Evolutionary conservation across 164 flowering plant species (phyloP).

Genomic region (Nymphaea colorata): DNA sequence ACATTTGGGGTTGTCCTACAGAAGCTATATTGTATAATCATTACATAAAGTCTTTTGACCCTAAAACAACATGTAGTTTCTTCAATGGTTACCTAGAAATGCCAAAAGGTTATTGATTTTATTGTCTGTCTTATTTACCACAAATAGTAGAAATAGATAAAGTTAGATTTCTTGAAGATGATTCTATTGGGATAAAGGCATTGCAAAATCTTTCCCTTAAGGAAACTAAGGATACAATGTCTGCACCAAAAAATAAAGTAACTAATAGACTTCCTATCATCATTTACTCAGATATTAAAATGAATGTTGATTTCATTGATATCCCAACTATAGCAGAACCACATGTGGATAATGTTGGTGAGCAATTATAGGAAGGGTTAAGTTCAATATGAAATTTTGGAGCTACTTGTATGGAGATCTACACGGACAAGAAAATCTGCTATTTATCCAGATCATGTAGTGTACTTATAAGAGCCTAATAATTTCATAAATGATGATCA

Average conservation of each 20-base stretch:
- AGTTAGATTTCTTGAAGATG: not conserved
- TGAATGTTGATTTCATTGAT: no score
- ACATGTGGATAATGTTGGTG: no score
- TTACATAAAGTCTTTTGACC: not conserved
- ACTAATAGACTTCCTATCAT: no score
- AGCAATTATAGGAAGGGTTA: no score
- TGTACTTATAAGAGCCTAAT: no score
- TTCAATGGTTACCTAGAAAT: constrained; percentile 7
- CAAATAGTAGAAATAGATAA: not conserved
- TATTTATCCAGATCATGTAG: no score
- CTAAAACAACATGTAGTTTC: not conserved
- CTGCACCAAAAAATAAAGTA: no score
- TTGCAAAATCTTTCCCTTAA: not conserved
- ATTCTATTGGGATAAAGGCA: not conserved
- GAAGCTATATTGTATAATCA: not conserved
- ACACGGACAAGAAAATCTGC: no score
- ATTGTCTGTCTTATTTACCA: not conserved
- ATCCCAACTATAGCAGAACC: no score
- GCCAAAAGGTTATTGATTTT: constrained; percentile 3
- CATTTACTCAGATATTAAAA: no score
- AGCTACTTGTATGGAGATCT: no score
- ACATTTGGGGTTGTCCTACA: not conserved
- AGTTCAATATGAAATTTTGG: no score
- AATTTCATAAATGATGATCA: not conserved
- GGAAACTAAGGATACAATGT: not conserved